A percentile compares a stretch with the other conserved stretches of the same genome.
Evolutionary conservation across 2,329 filamentous ascomycete genomes (phyloP).

Genomic region (Xylariaceae sp.): DNA sequence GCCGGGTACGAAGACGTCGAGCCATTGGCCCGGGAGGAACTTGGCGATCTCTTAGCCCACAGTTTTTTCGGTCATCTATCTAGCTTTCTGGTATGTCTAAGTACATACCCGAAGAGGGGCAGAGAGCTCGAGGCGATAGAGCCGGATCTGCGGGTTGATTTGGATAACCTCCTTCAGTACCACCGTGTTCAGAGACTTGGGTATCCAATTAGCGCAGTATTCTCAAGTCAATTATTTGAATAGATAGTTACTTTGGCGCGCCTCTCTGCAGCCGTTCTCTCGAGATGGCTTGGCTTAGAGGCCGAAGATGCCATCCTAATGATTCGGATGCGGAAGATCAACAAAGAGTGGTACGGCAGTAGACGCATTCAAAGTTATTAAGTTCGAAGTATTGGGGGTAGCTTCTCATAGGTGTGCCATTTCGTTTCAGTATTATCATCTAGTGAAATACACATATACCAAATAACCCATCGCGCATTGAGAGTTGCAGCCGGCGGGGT

Average conservation of each 20-base stretch:
- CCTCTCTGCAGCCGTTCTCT: constrained; percentile 74
- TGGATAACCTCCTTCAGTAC: constrained; percentile 62
- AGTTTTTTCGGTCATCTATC: not conserved
- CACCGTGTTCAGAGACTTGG: constrained; percentile 61
- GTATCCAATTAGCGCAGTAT: not conserved
- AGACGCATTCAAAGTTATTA: not conserved
- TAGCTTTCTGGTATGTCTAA: not conserved
- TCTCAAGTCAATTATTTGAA: not conserved
- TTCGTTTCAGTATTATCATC: not conserved
- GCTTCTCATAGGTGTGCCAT: not conserved
- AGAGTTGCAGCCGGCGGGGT: constrained; percentile 10
- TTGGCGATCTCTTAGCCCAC: constrained; percentile 38
- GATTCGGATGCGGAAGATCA: not conserved
- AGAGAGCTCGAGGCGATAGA: constrained; percentile 67
- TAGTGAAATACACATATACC: not conserved
- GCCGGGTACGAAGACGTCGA: constrained; percentile 77
- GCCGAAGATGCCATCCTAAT: constrained; percentile 25
- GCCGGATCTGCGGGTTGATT: constrained; percentile 67
- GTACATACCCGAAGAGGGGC: constrained; percentile 50
- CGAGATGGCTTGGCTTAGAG: constrained; percentile 56
- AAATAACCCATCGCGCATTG: not conserved
- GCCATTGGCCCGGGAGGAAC: constrained; percentile 86
- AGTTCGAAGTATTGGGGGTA: not conserved
- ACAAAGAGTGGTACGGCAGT: not conserved
- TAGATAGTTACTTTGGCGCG: constrained; percentile 59